Base-by-base conservation (phyloP, 805 yeast genomes). In the Yarrowia yakushimensis region DNA sequence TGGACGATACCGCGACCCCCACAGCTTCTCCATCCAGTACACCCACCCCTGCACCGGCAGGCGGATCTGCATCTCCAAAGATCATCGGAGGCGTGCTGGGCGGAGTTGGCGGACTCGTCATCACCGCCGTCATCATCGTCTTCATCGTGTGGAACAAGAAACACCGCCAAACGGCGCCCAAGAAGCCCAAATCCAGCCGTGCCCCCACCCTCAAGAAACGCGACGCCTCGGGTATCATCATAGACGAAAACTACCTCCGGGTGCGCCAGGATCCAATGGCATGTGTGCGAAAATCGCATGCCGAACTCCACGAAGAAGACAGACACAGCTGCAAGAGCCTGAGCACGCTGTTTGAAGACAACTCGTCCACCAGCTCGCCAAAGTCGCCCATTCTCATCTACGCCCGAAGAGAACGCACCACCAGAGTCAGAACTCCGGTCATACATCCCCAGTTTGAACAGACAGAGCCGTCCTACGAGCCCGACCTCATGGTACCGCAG, bases 311-410 rank as follows among this genome's bases (percentile, higher is more conserved):
- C 27, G 37, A 28, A 15, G 37, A 28, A 15, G 54, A 46, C 12
- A 30, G 22, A 7, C 6, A 15, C 13, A 13, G 18, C 13, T 20
- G 4, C 54, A 30, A 20, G 27, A 46, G 54, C 6, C 54, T 46
- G 18, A 46, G 54, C 54, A 46, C 54, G 13, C 37, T 46, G 54
- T 46, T 46, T 13, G 54, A 46, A 20, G 54, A 46, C 18, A 30
- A 18, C 27, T 46, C 54, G 12, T 46, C 54, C 5, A 20, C 37
- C 1, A 5, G 9, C 9, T 30, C 54, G 20, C 54, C 54, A 12
- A 46, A 46, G 13, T 46, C 54, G 27, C 54, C 54, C 11, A 20
- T 46, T 18, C 36, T 46, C 27, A 20, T 46, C 18, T 46, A 46
- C 54, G 7, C 54, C 4, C 23, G 54, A 7, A 25, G 37, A 18